phyloP scores from a whole-genome alignment of 2,329 filamentous ascomycete genomes.

The Paecilomyces niveus region DNA sequence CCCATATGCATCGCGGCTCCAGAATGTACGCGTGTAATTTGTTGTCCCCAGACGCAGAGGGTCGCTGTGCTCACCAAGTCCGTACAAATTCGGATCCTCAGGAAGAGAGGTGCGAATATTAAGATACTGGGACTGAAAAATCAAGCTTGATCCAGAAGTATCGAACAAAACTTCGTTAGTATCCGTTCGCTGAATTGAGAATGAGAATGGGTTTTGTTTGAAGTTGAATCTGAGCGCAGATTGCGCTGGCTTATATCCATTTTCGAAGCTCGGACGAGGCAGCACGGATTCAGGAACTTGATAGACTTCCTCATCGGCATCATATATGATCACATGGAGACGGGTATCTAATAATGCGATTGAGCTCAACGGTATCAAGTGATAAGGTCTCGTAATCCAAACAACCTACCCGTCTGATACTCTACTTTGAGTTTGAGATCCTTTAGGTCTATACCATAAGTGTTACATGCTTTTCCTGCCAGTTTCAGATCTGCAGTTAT shows the following conservation, averaged over 20 bases:
- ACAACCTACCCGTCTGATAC: conserved; percentile 50
- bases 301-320: conserved; percentile 62
- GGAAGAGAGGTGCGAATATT: conserved; percentile 65
- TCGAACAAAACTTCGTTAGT: conserved; percentile 52
- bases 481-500: conserved; percentile 65
- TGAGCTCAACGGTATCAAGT: background rate
- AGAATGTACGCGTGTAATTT: conserved; percentile 63
- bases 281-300: conserved; percentile 66
- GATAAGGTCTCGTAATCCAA: background rate
- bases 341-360: conserved; percentile 45
- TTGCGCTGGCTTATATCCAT: conserved; percentile 38
- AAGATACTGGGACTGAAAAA: conserved; percentile 75
- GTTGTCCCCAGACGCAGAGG: conserved; percentile 60
- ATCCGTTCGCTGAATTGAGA: conserved; percentile 44
- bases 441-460: conserved; percentile 52
- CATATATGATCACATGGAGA: conserved; percentile 69
- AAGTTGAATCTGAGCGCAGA: conserved; percentile 43
- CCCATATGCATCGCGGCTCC: conserved; percentile 60
- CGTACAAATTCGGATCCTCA: conserved; percentile 63
- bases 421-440: conserved; percentile 53
- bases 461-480: conserved; percentile 58
- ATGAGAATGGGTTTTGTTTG: conserved; percentile 57
- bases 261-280: conserved; percentile 46
- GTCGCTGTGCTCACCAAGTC: conserved; percentile 71
- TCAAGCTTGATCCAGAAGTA: conserved; percentile 56